Evolutionary conservation across 2,329 filamentous ascomycete species (phyloP), one percentile per base, ranked within the genome.

Genomic region (Verticillium dahliae): DNA sequence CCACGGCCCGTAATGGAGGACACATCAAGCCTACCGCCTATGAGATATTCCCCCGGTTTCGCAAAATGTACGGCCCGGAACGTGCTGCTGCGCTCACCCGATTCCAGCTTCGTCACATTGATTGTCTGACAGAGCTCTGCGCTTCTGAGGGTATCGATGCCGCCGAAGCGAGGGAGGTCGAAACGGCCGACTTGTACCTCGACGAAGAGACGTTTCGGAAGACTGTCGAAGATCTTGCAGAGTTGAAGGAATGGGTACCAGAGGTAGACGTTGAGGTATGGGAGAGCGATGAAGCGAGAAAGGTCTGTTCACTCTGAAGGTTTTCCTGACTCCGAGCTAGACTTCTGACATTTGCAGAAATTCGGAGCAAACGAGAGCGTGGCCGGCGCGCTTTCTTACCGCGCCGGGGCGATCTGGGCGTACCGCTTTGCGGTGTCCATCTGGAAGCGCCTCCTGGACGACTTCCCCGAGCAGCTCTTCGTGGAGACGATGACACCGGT

Each of bases 381-480:
- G 14, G 68, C 70, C 1, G 80, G 80, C 0, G 80, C 76, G 4
- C 65, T 81, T 4, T 75, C 74, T 1, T 82, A 80, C 56, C 64
- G 67, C 1, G 80, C 80, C 10, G 81, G 80, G 2, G 79, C 80
- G 11, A 69, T 84, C 2, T 83, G 78, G 75, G 80, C 82, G 1
- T 84, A 80, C 9, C 45, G 45, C 45, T 52, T 52, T 18, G 45
- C 22, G 67, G 61, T 1, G 3, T 68, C 14, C 45, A 27, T 52
- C 37, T 34, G 54, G 59, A 56, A 57, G 50, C 54, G 38, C 35
- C 7, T 55, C 54, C 14, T 65, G 62, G 7, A 66, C 66, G 45
- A 56, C 18, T 18, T 56, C 67, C 31, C 64, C 62, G 39, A 39
- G 11, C 60, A 38, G 3, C 38, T 70, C 62, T 66, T 63, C 34